Percentiles rank a stretch among this genome's conserved stretches.
These are phyloP conservation scores for Yarrowia divulgata DNA, from an alignment of 805 yeast species.

Conservation along the genomic window DNA sequence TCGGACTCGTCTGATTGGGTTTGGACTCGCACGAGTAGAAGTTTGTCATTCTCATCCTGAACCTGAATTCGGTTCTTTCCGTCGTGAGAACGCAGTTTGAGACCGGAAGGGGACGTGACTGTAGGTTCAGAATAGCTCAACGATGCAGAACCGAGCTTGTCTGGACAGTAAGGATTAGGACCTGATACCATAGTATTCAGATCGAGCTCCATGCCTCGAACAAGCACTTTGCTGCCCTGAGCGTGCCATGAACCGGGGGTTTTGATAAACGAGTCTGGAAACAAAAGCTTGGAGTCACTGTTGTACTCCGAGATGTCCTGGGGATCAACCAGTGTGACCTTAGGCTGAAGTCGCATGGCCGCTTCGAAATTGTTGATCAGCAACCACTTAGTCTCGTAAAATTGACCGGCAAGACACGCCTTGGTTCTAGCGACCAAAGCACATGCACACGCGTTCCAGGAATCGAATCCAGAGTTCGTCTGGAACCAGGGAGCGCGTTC, in stretches of 20 bases:
- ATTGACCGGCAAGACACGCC: background rate
- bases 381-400: background rate
- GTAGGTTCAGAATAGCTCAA: background rate
- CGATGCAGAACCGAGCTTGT: background rate
- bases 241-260: background rate
- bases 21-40: background rate
- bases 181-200: background rate
- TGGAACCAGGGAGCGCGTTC: background rate
- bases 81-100: background rate
- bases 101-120: background rate
- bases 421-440: background rate
- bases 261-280: background rate
- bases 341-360: background rate
- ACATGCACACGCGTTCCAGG: background rate
- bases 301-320: background rate
- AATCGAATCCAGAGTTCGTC: background rate
- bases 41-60: background rate
- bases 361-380: background rate
- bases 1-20: background rate
- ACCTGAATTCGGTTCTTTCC: background rate
- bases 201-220: background rate
- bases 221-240: background rate
- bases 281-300: background rate
- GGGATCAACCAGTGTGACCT: background rate
- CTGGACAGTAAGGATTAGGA: background rate